Conservation (phyloP, 2,329 filamentous ascomycete genomes). For the Colletotrichum noveboracense region DNA sequence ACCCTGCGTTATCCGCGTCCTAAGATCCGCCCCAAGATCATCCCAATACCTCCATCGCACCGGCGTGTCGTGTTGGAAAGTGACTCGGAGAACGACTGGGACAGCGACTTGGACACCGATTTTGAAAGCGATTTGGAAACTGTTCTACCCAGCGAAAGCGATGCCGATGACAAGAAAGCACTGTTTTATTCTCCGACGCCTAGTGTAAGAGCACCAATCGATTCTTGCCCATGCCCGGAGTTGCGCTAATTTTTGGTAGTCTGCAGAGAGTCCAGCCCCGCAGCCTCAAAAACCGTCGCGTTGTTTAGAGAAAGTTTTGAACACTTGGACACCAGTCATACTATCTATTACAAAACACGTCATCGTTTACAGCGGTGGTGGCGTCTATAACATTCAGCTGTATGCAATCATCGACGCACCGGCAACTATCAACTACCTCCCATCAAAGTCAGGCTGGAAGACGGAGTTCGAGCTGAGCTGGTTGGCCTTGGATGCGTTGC, state of each 20-base stretch:
- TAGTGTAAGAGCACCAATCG: not conserved
- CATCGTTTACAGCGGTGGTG: not conserved
- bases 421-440: not conserved
- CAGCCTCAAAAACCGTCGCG: not conserved
- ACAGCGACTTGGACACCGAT: not conserved
- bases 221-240: not conserved
- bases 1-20: not conserved
- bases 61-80: not conserved
- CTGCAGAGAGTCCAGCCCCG: not conserved
- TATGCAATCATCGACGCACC: not conserved
- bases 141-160: not conserved
- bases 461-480: not conserved
- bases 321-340: not conserved
- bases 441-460: not conserved
- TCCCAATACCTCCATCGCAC: not conserved
- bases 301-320: not conserved
- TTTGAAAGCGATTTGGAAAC: not conserved
- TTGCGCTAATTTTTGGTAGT: not conserved
- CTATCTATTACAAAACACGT: not conserved
- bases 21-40: not conserved
- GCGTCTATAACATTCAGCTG: not conserved
- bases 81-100: not conserved
- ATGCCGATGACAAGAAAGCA: not conserved
- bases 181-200: not conserved
- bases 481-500: not conserved